These are phyloP conservation scores for Chalaropsis thielavioides DNA, from an alignment of 2,329 filamentous ascomycete species.

Conservation along the genomic window DNA sequence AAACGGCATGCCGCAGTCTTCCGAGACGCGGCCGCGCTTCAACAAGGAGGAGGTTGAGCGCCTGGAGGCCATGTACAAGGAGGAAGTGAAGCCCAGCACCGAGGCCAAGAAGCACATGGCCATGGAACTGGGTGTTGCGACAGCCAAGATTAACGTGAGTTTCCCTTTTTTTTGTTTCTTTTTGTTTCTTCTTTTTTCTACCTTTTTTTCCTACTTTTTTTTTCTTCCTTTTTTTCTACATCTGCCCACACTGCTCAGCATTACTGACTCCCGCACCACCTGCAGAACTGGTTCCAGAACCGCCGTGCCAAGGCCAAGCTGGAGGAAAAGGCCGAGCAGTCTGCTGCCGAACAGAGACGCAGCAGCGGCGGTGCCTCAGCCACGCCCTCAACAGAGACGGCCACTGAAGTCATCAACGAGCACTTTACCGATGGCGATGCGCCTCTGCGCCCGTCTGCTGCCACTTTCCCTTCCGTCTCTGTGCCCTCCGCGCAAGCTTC, in stretches of 20 bases:
- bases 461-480: slow-evolving; percentile 20
- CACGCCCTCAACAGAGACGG: slow-evolving; percentile 21
- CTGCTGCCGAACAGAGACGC: slow-evolving; percentile 25
- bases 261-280: background rate
- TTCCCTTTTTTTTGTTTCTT: too few relatives aligned
- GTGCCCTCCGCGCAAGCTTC: background rate
- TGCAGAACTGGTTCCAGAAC: slow-evolving; percentile 58
- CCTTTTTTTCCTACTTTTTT: background rate
- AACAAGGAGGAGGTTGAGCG: slow-evolving; percentile 46
- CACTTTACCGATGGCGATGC: slow-evolving; percentile 25
- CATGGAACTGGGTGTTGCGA: slow-evolving; percentile 47
- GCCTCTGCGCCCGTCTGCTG: slow-evolving; percentile 28
- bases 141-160: slow-evolving; percentile 47
- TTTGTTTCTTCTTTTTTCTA: background rate
- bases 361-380: slow-evolving; percentile 21
- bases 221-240: background rate
- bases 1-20: slow-evolving; percentile 19
- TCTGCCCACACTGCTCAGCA: background rate
- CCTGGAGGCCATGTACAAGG: slow-evolving; percentile 46
- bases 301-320: slow-evolving; percentile 51
- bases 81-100: slow-evolving; percentile 50
- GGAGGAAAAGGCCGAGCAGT: slow-evolving; percentile 41
- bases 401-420: slow-evolving; percentile 22
- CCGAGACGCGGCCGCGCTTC: slow-evolving; percentile 38
- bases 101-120: slow-evolving; percentile 46